Evolutionary conservation across 305 asterid species (phyloP).

Genomic region (Euphrasia arctica): DNA sequence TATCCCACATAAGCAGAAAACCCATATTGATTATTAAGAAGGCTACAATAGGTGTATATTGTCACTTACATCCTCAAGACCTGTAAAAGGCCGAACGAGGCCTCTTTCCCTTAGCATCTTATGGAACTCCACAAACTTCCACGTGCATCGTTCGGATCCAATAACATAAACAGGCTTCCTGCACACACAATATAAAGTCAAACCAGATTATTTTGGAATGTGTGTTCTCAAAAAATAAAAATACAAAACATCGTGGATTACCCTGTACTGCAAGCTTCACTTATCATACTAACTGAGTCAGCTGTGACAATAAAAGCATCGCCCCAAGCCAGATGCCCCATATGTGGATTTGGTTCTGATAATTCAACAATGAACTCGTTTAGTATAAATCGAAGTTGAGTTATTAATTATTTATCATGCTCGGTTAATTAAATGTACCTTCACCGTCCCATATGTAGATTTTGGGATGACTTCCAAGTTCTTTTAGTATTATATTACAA

Average conservation of each 20-base stretch:
- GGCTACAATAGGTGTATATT: background rate
- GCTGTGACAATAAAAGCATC: conserved; percentile 89
- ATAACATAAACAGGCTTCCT: conserved; percentile 97
- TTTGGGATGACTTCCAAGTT: conserved; percentile 76
- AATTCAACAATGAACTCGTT: conserved; percentile 25
- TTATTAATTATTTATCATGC: conserved; percentile 17
- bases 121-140: conserved; percentile 93
- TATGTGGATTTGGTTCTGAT: conserved; percentile 92
- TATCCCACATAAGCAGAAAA: conserved; percentile 2
- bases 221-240: conserved; percentile 18
- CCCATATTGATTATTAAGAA: no score
- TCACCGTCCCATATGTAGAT: conserved; percentile 91
- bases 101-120: conserved; percentile 76
- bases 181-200: conserved; percentile 27
- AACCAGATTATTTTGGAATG: conserved; percentile 15
- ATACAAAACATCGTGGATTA: conserved; percentile 31
- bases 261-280: conserved; percentile 99
- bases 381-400: conserved; percentile 26
- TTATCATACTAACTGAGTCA: conserved; percentile 95
- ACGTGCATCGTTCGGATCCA: conserved; percentile 90
- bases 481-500: conserved; percentile 59
- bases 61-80: conserved; percentile 94
- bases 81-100: conserved; percentile 89
- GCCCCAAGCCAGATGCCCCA: conserved; percentile 99
- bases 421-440: conserved; percentile 47